These are phyloP conservation scores for Panicum hallii DNA, from an alignment of 202 grass and related monocot species.

Conservation along the genomic window DNA sequence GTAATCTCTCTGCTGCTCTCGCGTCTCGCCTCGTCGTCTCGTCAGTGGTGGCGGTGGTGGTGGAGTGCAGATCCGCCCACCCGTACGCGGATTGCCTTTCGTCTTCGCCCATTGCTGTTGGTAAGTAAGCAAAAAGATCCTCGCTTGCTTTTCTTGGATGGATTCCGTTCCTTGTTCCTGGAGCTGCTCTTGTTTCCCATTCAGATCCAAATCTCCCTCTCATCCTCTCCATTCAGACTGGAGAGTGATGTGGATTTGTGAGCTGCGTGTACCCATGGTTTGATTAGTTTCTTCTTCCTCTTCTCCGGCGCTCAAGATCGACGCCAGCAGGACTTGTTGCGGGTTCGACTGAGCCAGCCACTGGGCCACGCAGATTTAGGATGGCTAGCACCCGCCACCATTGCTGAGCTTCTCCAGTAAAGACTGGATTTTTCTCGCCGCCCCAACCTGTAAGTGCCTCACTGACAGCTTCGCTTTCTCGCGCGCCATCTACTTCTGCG, in stretches of 20 bases:
- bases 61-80: slow-evolving; percentile 37
- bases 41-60: background rate
- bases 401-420: slow-evolving; percentile 30
- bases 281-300: background rate
- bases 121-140: slow-evolving; percentile 14
- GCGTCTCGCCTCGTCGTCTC: background rate
- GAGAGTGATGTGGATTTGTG: background rate
- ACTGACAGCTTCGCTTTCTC: background rate
- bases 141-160: slow-evolving; percentile 32
- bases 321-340: background rate
- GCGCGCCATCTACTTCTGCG: background rate
- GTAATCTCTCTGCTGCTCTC: background rate
- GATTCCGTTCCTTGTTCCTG: background rate
- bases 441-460: slow-evolving; percentile 7
- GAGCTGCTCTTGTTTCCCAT: background rate
- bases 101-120: slow-evolving; percentile 27
- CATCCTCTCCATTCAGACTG: background rate
- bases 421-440: slow-evolving; percentile 10
- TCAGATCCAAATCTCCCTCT: slow-evolving; percentile 36
- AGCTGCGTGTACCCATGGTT: background rate
- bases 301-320: slow-evolving; percentile 18
- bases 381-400: background rate
- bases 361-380: slow-evolving; percentile 35
- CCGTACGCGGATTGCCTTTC: slow-evolving; percentile 11
- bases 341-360: background rate